Evolutionary conservation across 352 stramenopile genomes (phyloP).

Genomic region (Phytophthora crassamura): DNA sequence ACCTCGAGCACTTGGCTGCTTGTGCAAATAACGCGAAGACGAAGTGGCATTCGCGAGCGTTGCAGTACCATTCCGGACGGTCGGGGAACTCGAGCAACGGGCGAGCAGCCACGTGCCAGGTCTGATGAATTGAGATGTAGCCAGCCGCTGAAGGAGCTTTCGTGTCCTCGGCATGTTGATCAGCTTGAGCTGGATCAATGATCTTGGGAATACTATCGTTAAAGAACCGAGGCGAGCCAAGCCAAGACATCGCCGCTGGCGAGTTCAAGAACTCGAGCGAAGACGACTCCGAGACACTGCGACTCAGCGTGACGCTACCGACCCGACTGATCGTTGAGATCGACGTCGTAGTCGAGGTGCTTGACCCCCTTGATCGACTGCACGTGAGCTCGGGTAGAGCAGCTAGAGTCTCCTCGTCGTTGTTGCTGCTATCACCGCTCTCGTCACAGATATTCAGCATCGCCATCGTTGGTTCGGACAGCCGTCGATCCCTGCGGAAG

Average conservation of each 20-base stretch:
- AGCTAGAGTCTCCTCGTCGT: constrained; percentile 21
- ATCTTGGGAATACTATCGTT: constrained; percentile 14
- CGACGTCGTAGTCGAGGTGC: constrained; percentile 24
- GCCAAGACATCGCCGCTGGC: constrained; percentile 32
- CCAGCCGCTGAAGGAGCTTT: constrained; percentile 6
- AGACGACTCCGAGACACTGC: constrained; percentile 50
- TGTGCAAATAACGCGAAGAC: constrained; percentile 78
- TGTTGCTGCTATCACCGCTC: constrained; percentile 19
- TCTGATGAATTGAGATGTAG: not conserved
- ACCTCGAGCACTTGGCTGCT: constrained; percentile 53
- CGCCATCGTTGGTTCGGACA: constrained; percentile 35
- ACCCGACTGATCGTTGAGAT: constrained; percentile 23
- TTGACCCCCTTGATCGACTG: constrained; percentile 33
- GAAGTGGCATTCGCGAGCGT: constrained; percentile 57
- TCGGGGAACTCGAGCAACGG: constrained; percentile 60
- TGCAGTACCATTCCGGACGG: constrained; percentile 79
- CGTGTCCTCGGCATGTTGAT: constrained; percentile 13
- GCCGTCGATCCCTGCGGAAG: constrained; percentile 30
- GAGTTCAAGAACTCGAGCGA: constrained; percentile 63
- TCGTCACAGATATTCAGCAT: constrained; percentile 32
- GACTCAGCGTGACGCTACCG: constrained; percentile 31
- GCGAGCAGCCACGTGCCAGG: constrained; percentile 11
- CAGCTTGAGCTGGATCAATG: constrained; percentile 9
- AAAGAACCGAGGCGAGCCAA: constrained; percentile 37
- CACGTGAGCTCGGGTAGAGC: constrained; percentile 12